These are phyloP conservation scores for Termitomyces sp. DNA, from an alignment of 1,284 basidiomycete genomes.

Conservation along the genomic window DNA sequence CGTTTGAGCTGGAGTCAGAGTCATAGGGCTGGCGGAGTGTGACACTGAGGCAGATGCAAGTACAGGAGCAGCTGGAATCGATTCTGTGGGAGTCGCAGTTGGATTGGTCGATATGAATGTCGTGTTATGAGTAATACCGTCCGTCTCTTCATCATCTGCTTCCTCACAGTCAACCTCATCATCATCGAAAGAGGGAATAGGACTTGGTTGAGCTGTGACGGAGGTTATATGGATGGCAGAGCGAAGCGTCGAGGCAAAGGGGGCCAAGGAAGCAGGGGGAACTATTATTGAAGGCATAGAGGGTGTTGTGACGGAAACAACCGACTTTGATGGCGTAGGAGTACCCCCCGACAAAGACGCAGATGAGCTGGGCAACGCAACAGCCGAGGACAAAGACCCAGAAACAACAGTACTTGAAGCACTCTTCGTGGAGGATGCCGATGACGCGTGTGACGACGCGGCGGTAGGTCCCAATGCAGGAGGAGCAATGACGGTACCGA, in stretches of 20 bases:
- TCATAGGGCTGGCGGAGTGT: not conserved
- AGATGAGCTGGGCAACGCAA: conserved; percentile 2
- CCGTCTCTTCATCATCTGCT: not conserved
- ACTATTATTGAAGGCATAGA: not conserved
- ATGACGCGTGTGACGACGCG: conserved; percentile 8
- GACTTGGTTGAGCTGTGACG: not conserved
- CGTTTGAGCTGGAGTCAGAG: not conserved
- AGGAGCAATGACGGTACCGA: conserved; percentile 13
- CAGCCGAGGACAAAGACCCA: not conserved
- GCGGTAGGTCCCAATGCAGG: conserved; percentile 11
- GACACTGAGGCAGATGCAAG: not conserved
- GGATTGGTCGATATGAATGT: not conserved
- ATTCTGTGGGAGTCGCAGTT: not conserved
- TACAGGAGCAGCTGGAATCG: not conserved
- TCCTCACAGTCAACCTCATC: conserved; percentile 9
- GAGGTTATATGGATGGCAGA: not conserved
- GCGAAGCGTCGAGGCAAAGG: not conserved
- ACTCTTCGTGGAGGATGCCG: conserved; percentile 2
- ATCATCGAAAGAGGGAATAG: not conserved
- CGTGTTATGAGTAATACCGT: not conserved
- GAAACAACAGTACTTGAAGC: not conserved
- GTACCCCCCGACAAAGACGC: not conserved
- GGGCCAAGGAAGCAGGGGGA: not conserved
- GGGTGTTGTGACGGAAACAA: not conserved
- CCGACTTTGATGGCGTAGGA: not conserved